Percentiles rank a stretch among this genome's conserved stretches.
Evolutionary conservation across 768 basidiomycete genomes (phyloP).

Genomic region (Phaeotremella fagi): DNA sequence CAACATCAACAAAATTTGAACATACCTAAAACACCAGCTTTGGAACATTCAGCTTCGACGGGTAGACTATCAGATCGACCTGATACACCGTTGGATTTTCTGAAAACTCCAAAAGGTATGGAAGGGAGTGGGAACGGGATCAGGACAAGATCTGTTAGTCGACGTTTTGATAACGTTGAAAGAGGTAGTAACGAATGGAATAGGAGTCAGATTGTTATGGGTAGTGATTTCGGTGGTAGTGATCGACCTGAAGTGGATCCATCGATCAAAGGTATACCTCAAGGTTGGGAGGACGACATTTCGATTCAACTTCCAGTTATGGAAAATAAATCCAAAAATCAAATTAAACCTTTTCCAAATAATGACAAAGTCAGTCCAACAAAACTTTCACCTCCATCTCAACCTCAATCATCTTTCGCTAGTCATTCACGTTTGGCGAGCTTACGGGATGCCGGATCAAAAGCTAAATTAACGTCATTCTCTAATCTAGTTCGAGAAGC

Average conservation of each 20-base stretch:
- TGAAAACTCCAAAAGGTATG: neutral
- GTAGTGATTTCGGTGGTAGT: neutral
- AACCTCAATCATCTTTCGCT: neutral
- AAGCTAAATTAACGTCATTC: neutral
- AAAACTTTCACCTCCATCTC: neutral
- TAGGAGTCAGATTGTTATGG: neutral
- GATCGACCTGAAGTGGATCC: slow-evolving; percentile 10
- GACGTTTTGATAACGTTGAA: neutral
- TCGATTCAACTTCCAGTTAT: slow-evolving; percentile 1
- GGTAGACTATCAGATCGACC: neutral
- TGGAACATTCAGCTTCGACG: no score
- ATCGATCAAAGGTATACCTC: slow-evolving; percentile 20
- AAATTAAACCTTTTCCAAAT: no score
- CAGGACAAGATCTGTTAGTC: neutral
- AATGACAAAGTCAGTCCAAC: neutral
- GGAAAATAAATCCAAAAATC: no score
- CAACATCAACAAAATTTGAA: no score
- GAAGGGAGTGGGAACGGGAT: neutral
- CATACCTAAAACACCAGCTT: no score
- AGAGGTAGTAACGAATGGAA: neutral
- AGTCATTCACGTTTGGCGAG: neutral
- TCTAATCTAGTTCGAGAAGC: neutral
- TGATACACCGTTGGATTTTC: neutral
- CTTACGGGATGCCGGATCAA: neutral
- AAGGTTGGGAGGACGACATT: slow-evolving; percentile 29